Conservation (phyloP, 108 stramenopile genomes). For the Discostella stelligeroides region DNA sequence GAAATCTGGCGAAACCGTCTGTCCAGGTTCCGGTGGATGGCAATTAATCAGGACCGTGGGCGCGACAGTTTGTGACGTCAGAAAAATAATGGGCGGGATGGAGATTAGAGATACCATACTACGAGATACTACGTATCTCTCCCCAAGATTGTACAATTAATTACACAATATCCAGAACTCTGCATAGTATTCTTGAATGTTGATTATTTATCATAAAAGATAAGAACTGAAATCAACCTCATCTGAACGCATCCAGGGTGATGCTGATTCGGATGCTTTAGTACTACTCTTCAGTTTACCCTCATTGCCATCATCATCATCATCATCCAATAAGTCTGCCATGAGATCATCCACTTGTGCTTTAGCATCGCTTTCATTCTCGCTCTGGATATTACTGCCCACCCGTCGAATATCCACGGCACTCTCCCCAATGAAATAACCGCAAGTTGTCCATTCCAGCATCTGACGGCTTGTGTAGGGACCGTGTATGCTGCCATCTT, state of each 20-base stretch:
- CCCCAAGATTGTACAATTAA: too few relatives aligned
- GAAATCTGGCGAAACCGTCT: too few relatives aligned
- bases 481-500: slow-evolving; percentile 75
- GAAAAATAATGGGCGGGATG: too few relatives aligned
- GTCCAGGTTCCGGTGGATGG: too few relatives aligned
- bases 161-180: too few relatives aligned
- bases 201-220: slow-evolving; percentile 13
- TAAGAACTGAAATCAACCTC: slow-evolving; percentile 48
- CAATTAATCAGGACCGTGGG: too few relatives aligned
- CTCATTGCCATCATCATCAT: slow-evolving; percentile 57
- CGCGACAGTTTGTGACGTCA: neutral
- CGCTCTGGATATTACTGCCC: neutral
- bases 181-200: too few relatives aligned
- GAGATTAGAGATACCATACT: too few relatives aligned
- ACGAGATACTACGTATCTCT: too few relatives aligned
- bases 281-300: slow-evolving; percentile 4
- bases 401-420: slow-evolving; percentile 76
- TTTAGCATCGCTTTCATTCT: slow-evolving; percentile 1
- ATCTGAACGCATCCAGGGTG: slow-evolving; percentile 51
- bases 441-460: slow-evolving; percentile 74
- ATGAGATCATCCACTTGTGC: slow-evolving; percentile 68
- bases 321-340: slow-evolving; percentile 72
- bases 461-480: slow-evolving; percentile 83
- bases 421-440: slow-evolving; percentile 81
- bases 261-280: slow-evolving; percentile 3